Conservation (phyloP, 1,139 yeast genomes). For the Hyphopichia pseudoburtonii region DNA sequence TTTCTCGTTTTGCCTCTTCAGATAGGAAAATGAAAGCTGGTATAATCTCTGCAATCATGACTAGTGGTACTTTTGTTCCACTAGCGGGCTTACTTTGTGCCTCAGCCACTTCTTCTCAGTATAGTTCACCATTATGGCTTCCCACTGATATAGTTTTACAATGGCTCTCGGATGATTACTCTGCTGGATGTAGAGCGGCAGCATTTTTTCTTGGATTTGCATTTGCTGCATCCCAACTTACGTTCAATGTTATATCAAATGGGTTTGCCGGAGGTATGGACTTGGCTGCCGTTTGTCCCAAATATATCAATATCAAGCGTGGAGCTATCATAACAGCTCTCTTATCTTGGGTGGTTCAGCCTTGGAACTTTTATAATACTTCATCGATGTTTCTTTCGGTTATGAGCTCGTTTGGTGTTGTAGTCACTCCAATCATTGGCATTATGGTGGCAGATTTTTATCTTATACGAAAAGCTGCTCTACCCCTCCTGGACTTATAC, state of each 20-base stretch:
- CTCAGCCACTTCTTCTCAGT: constrained; percentile 28
- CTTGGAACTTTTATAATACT: constrained; percentile 19
- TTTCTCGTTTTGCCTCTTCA: constrained; percentile 37
- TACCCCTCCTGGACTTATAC: constrained; percentile 15
- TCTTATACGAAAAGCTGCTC: constrained; percentile 11
- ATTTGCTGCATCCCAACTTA: constrained; percentile 20
- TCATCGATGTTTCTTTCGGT: constrained; percentile 16
- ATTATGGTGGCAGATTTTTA: constrained; percentile 15
- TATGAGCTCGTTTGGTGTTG: constrained; percentile 11
- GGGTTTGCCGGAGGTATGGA: constrained; percentile 31
- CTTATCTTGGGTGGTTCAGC: constrained; percentile 20
- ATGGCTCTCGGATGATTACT: constrained; percentile 20
- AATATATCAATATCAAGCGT: constrained; percentile 28
- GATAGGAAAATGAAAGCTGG: constrained; percentile 13
- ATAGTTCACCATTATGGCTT: constrained; percentile 31
- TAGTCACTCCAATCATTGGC: constrained; percentile 18
- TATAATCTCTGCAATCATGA: constrained; percentile 14
- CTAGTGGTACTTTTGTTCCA: constrained; percentile 22
- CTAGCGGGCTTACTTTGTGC: constrained; percentile 22
- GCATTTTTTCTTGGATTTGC: constrained; percentile 27
- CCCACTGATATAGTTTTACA: constrained; percentile 32
- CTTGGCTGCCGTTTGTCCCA: constrained; percentile 28
- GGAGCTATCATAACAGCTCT: constrained; percentile 20
- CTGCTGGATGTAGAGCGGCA: constrained; percentile 28
- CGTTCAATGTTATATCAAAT: constrained; percentile 22